A percentile compares a stretch with the other conserved stretches of the same genome.
Conservation (phyloP, 139 green algal genomes). For the Closterium sp. region DNA sequence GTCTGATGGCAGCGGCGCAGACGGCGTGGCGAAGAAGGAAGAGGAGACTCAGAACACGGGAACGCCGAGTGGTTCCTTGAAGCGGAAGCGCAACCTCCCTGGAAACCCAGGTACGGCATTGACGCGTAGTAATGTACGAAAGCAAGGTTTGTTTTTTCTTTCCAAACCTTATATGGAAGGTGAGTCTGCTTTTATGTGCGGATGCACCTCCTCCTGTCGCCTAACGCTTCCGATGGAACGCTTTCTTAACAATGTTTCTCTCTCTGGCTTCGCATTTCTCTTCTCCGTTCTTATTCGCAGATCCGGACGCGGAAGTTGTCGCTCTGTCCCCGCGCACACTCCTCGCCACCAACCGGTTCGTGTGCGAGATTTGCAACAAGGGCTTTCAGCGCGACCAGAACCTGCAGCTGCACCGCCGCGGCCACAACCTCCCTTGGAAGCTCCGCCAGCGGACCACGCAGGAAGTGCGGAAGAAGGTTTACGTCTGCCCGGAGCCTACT, state of each 20-base stretch:
- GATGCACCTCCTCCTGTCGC: too few species aligned
- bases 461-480: constrained; percentile 41
- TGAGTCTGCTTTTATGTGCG: too few species aligned
- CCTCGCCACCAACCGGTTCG: constrained; percentile 50
- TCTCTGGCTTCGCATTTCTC: neutral
- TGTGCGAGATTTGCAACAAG: constrained; percentile 54
- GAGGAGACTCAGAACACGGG: neutral
- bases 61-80: neutral
- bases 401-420: constrained; percentile 49
- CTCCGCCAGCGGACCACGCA: constrained; percentile 30
- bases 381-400: constrained; percentile 55
- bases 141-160: too few species aligned
- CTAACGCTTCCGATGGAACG: too few species aligned
- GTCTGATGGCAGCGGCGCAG: neutral
- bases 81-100: neutral
- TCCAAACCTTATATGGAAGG: too few species aligned
- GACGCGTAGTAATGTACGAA: neutral
- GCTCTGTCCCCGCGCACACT: constrained; percentile 40
- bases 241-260: neutral
- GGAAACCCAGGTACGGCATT: neutral
- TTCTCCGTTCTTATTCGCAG: neutral
- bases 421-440: constrained; percentile 54
- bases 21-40: neutral
- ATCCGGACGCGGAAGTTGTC: constrained; percentile 50
- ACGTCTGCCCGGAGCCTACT: constrained; percentile 44